A percentile compares a stretch with the other conserved stretches of the same genome.
These are phyloP conservation scores for Ophioceras dolichostomum DNA, from an alignment of 2,329 filamentous ascomycete species.

Conservation along the genomic window DNA sequence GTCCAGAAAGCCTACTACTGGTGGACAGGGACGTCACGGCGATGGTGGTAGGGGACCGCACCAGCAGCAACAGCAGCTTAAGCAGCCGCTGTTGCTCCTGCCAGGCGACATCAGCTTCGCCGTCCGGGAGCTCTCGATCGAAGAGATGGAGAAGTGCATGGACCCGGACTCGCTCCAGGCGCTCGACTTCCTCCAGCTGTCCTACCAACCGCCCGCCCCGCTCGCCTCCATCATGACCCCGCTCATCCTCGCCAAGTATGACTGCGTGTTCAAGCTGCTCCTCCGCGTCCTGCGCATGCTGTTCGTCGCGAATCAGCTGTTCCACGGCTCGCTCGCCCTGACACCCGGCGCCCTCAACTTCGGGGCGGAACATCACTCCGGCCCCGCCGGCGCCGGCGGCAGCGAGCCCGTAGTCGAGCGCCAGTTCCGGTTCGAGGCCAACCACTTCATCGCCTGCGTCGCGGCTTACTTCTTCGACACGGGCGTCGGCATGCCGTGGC, in stretches of 20 bases:
- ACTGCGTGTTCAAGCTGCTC: slow-evolving; percentile 70
- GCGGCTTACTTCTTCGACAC: slow-evolving; percentile 70
- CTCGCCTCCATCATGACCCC: slow-evolving; percentile 64
- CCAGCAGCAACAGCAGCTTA: not conserved
- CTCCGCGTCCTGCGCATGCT: slow-evolving; percentile 68
- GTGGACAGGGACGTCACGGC: too few species aligned
- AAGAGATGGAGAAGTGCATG: slow-evolving; percentile 74
- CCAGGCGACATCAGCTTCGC: slow-evolving; percentile 70
- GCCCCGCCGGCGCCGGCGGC: not conserved
- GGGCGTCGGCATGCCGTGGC: slow-evolving; percentile 65
- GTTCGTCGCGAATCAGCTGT: slow-evolving; percentile 57
- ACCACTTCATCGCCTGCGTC: slow-evolving; percentile 65
- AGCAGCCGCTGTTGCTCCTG: slow-evolving; percentile 19
- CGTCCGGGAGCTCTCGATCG: slow-evolving; percentile 65
- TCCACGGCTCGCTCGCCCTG: slow-evolving; percentile 32
- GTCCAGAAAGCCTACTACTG: slow-evolving; percentile 8
- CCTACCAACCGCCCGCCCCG: slow-evolving; percentile 66
- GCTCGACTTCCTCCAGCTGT: slow-evolving; percentile 81
- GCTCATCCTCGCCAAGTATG: slow-evolving; percentile 63
- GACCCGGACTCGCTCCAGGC: slow-evolving; percentile 74
- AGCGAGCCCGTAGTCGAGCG: slow-evolving; percentile 13
- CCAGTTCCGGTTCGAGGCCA: slow-evolving; percentile 63
- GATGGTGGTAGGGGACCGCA: too few species aligned
- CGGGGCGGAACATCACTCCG: not conserved
- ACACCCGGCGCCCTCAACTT: slow-evolving; percentile 13